Conservation (phyloP, 2,329 filamentous ascomycete species). For the Bimuria novae-zelandiae region DNA sequence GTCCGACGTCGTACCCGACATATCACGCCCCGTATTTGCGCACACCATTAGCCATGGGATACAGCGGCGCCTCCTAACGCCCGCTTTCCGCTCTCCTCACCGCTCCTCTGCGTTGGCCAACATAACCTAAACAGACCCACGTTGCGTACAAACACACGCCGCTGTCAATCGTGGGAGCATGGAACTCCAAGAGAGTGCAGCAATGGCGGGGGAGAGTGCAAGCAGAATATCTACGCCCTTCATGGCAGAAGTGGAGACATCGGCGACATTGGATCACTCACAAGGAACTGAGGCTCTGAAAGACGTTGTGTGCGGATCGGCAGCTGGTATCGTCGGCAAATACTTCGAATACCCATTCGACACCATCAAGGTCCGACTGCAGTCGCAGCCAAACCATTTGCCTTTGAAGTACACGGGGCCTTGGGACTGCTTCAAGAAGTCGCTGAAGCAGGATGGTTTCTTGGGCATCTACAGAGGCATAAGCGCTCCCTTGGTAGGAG, state of each 20-base stretch:
- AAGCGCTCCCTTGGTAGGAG: slow-evolving; percentile 85
- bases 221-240: slow-evolving; percentile 25
- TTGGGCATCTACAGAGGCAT: slow-evolving; percentile 88
- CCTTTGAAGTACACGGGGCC: slow-evolving; percentile 84
- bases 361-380: slow-evolving; percentile 94
- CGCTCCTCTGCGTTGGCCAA: slow-evolving; percentile 29
- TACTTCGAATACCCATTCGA: slow-evolving; percentile 99
- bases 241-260: slow-evolving; percentile 24
- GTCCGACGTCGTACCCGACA: slow-evolving; percentile 24
- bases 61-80: slow-evolving; percentile 25
- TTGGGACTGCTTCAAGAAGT: slow-evolving; percentile 90
- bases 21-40: slow-evolving; percentile 11
- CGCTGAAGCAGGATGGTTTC: slow-evolving; percentile 77
- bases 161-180: slow-evolving; percentile 22
- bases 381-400: slow-evolving; percentile 87
- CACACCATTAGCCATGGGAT: slow-evolving; percentile 21
- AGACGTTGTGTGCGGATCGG: slow-evolving; percentile 86
- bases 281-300: slow-evolving; percentile 73
- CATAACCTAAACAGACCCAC: background rate
- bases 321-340: slow-evolving; percentile 89
- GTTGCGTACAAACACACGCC: slow-evolving; percentile 8
- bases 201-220: slow-evolving; percentile 39
- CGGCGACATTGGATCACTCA: slow-evolving; percentile 22
- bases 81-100: slow-evolving; percentile 31
- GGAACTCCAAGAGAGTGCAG: slow-evolving; percentile 38